These are phyloP conservation scores for Biscogniauxia marginata DNA, from an alignment of 2,329 filamentous ascomycete genomes.

Conservation along the genomic window DNA sequence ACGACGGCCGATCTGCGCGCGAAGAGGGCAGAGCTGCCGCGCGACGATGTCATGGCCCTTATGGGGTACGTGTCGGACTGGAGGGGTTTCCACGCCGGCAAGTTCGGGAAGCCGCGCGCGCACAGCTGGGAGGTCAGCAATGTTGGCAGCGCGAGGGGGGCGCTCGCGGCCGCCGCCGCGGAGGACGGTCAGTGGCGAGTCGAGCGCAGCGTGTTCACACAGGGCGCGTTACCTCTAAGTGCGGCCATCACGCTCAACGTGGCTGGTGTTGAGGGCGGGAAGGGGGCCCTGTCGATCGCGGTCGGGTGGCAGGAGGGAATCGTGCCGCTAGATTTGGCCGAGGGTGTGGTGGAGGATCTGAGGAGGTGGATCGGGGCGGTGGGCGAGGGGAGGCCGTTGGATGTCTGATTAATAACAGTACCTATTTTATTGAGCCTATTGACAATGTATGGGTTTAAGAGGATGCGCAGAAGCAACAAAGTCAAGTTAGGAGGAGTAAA, in stretches of 20 bases:
- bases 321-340: conserved; percentile 38
- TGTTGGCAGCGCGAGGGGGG: conserved; percentile 37
- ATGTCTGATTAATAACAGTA: too few relatives aligned
- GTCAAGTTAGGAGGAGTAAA: too few relatives aligned
- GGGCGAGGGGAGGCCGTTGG: not conserved
- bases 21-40: conserved; percentile 35
- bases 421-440: too few relatives aligned
- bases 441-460: too few relatives aligned
- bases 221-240: conserved; percentile 45
- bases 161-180: too few relatives aligned
- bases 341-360: conserved; percentile 39
- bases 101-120: conserved; percentile 42
- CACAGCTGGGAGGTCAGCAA: conserved; percentile 54
- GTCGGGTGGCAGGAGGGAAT: conserved; percentile 49
- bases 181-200: conserved; percentile 23
- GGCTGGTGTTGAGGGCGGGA: conserved; percentile 43
- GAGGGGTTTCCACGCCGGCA: conserved; percentile 38
- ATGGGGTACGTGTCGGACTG: conserved; percentile 45
- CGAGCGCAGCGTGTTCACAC: conserved; percentile 48
- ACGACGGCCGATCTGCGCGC: conserved; percentile 37
- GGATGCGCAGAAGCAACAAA: too few relatives aligned
- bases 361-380: conserved; percentile 26
- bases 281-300: conserved; percentile 40
- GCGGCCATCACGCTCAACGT: conserved; percentile 46
- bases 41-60: conserved; percentile 44